Base-by-base conservation (phyloP, 2,329 filamentous ascomycete species). In the Diplodia sapinea region DNA sequence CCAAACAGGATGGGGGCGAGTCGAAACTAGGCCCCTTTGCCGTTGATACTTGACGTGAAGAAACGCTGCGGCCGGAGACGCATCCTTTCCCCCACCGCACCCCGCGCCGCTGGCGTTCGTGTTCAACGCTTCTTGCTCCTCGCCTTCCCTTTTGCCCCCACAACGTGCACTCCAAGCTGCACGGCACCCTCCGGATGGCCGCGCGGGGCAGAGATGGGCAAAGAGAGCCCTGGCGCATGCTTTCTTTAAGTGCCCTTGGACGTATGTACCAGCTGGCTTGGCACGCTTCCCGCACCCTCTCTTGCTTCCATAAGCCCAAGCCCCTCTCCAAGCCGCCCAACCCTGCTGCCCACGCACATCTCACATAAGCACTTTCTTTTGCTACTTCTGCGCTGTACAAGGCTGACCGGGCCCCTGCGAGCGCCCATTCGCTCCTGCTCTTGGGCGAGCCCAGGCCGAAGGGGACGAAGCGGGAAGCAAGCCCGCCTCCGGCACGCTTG, bases 331-430 rank as follows among this genome's bases (percentile, higher is more conserved):
- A 63, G 59, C 59, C 26, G 26, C 26, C 26, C 26, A 26, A 26
- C 26, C 26, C 59, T 47, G 47, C 52, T 47, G 43, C 43, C 40
- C 26, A 50, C 40, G 57, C 57, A 63, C 31, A 63, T 63, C 59
- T 63, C 59, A 63, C 59, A 31, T 63, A 47, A 63, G 59, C 59
- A 63, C 59, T 63, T 26, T 63, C 26, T 31, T 63, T 51, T 51
- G 13, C 43, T 38, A 26, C 50, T 20, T 50, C 59, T 47, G 59
- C 43, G 43, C 43, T 47, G 43, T 47, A 47, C 59, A 63, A 63
- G 59, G 59, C 59, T 63, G 59, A 63, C 59, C 50, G 47, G 59
- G 47, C 31, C 59, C 59, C 15, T n/a, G 15, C 15, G 15, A 47
- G 6, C 15, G 33, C 40, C 43, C 43, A 20, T 47, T 47, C 17